phyloP scores from a whole-genome alignment of 2,329 filamentous ascomycete species.

The Setomelanomma holmii region DNA sequence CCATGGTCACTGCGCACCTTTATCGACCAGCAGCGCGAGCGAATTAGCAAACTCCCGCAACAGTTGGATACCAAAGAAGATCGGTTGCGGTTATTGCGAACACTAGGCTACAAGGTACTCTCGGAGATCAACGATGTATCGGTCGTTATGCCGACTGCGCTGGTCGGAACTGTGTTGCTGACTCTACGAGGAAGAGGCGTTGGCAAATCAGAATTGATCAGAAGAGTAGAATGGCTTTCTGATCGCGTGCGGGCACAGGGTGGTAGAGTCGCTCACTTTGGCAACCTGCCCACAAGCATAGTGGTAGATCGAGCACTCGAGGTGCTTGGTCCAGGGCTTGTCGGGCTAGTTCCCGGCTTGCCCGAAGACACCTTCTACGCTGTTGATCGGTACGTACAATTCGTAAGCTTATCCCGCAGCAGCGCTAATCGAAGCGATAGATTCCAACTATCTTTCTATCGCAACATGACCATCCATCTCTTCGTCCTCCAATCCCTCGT shows the following conservation, averaged over 20 bases:
- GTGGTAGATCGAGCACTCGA: constrained; percentile 91
- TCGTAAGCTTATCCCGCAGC: background rate
- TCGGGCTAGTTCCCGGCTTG: constrained; percentile 78
- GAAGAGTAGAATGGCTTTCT: constrained; percentile 89
- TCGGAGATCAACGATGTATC: constrained; percentile 95
- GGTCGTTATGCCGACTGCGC: constrained; percentile 96
- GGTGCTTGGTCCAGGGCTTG: constrained; percentile 87
- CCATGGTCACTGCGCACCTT: constrained; percentile 91
- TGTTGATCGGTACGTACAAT: constrained; percentile 69
- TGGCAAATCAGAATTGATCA: constrained; percentile 82
- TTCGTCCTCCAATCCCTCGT: constrained; percentile 95
- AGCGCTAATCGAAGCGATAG: constrained; percentile 29
- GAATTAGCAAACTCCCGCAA: constrained; percentile 54
- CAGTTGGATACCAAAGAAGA: constrained; percentile 51
- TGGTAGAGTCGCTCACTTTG: constrained; percentile 92
- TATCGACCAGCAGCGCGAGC: constrained; percentile 75
- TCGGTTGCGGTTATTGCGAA: constrained; percentile 78
- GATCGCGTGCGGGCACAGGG: constrained; percentile 83
- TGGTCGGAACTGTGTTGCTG: constrained; percentile 91
- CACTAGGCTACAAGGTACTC: constrained; percentile 89
- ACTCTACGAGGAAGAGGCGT: constrained; percentile 92
- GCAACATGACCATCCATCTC: constrained; percentile 98
- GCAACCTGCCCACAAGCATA: constrained; percentile 75
- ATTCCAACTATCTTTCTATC: constrained; percentile 97
- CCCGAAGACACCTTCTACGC: constrained; percentile 94